Base-by-base conservation (phyloP, 768 basidiomycete species). In the Kwoniella shandongensis region DNA sequence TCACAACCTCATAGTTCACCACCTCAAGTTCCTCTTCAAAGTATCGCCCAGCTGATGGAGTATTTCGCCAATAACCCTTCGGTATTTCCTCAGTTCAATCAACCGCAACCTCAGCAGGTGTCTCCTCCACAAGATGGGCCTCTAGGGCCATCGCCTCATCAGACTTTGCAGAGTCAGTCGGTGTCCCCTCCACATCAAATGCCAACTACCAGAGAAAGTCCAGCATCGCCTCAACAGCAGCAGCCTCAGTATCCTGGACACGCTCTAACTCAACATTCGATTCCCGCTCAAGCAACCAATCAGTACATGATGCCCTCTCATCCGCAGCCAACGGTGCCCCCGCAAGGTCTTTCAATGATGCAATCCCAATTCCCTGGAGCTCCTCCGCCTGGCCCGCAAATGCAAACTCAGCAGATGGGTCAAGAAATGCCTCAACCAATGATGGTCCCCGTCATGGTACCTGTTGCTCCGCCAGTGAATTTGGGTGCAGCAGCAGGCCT, bases 21-120 rank as follows among this genome's bases (percentile, higher is more conserved):
- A 30, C 27, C 18, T 39, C 42, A 49, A 10, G 27, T 41, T 22
- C 48, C 49, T 17, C 39, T 46, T 36, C 51, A 52, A 23, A 54
- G 45, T 27, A 52, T 54, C 30, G 51, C 50, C 39, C 56, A 58
- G 35, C 29, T 58, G 15, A 58, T 58, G 56, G 56, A 58, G 23
- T 58, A 44, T 23, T 45, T 58, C 35, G 50, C 56, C n/a, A 36
- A 58, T 8, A 58, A 58, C 25, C 56, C 50, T 5, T 40, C 32
- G 6, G 39, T 45, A 23, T 59, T 59, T 51, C 57, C 51, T 32
- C 51, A 53, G 46, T 25, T 47, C 35, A 45, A 52, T 36, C 59
- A 60, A 35, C 46, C 32, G 17, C 54, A 51, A 41, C 54, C 54
- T 27, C 54, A 46, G 25, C 42, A 51, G 18, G 42, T 39, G 4